Percentiles rank a stretch among this genome's conserved stretches.
phyloP scores from a whole-genome alignment of 2,329 filamentous ascomycete species.

The Reticulascus tulasneorum region DNA sequence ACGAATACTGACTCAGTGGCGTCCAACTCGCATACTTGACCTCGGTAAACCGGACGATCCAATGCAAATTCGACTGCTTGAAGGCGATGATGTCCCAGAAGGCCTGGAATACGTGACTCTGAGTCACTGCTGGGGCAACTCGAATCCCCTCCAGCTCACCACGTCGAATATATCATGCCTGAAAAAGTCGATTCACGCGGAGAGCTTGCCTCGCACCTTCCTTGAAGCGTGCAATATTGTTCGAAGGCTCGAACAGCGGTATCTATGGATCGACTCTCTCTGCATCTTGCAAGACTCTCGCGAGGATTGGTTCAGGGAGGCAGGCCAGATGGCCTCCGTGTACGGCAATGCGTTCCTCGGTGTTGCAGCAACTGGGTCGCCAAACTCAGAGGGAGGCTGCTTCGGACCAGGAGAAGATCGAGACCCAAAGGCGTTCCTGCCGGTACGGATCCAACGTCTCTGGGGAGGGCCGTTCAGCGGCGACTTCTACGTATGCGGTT shows the following conservation, averaged over 20 bases:
- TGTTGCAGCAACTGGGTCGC: slow-evolving; percentile 13
- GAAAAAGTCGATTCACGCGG: slow-evolving; percentile 8
- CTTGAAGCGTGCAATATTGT: slow-evolving; percentile 15
- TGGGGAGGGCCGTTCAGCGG: no score
- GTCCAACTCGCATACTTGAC: slow-evolving; percentile 12
- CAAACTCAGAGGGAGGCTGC: slow-evolving; percentile 4
- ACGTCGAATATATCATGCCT: background rate
- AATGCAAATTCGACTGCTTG: slow-evolving; percentile 1
- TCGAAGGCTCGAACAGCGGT: slow-evolving; percentile 10
- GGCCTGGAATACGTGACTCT: slow-evolving; percentile 9
- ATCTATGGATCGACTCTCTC: slow-evolving; percentile 23
- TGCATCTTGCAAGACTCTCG: slow-evolving; percentile 18
- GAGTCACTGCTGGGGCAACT: slow-evolving; percentile 18
- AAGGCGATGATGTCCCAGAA: background rate
- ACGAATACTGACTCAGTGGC: slow-evolving; percentile 3
- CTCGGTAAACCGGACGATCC: slow-evolving; percentile 2
- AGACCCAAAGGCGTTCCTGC: no score
- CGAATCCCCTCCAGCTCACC: slow-evolving; percentile 3
- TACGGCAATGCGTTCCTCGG: slow-evolving; percentile 14
- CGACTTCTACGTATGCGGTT: no score
- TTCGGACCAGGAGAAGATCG: slow-evolving; percentile 4
- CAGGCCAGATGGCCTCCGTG: slow-evolving; percentile 9
- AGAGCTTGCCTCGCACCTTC: slow-evolving; percentile 11
- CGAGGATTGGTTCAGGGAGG: slow-evolving; percentile 14
- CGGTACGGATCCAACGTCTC: no score